Percentiles rank a stretch among this genome's conserved stretches.
These are phyloP conservation scores for Neurospora sp. DNA, from an alignment of 495 filamentous ascomycete species.

Conservation along the genomic window DNA sequence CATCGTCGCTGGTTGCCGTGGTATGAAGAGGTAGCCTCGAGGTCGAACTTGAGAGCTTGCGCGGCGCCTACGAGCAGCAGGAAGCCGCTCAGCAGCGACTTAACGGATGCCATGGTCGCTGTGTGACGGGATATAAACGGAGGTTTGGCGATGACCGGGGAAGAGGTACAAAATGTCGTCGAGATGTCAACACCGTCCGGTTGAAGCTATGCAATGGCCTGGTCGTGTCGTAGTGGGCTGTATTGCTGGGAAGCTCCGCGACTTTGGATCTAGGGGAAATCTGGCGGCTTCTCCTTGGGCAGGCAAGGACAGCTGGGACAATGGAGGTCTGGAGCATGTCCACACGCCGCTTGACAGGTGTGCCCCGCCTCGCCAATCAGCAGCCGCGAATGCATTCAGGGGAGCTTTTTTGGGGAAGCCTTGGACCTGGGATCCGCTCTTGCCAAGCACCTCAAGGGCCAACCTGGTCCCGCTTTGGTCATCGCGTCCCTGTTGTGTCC, in stretches of 20 bases:
- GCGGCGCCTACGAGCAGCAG: constrained; percentile 49
- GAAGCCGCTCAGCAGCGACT: constrained; percentile 37
- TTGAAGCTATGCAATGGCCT: background rate
- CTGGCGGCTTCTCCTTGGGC: constrained; percentile 23
- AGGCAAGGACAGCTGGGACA: constrained; percentile 6
- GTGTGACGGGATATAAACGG: background rate
- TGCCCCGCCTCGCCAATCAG: constrained; percentile 10
- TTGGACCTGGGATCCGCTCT: constrained; percentile 4
- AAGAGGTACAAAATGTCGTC: background rate
- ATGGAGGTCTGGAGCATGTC: background rate
- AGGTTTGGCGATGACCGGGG: background rate
- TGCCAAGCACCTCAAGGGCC: constrained; percentile 3
- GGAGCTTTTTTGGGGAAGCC: background rate
- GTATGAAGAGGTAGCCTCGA: constrained; percentile 55
- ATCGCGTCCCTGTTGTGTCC: background rate
- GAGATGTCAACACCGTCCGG: background rate
- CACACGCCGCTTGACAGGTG: background rate
- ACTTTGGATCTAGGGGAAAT: constrained; percentile 10
- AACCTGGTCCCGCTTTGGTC: background rate
- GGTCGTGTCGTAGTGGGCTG: background rate
- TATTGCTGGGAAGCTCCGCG: background rate
- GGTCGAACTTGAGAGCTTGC: constrained; percentile 86
- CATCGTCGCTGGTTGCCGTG: constrained; percentile 60
- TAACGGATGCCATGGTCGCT: constrained; percentile 19
- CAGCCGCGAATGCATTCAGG: background rate